Evolutionary conservation across 2,329 filamentous ascomycete genomes (phyloP).

Genomic region (Chaetomiaceae sp.): DNA sequence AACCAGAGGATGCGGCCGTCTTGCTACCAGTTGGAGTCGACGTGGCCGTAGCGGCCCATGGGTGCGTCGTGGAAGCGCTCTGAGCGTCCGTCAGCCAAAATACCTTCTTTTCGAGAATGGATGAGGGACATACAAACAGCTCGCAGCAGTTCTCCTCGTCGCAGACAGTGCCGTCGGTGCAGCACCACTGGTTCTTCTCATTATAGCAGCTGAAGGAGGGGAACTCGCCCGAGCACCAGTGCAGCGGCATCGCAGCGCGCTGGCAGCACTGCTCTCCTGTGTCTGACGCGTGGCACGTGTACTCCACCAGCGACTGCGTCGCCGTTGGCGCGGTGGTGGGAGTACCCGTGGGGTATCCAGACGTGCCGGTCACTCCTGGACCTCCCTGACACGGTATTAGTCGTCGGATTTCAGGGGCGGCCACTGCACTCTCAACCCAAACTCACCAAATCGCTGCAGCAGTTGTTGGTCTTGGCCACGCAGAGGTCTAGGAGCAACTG

Average conservation of each 20-base stretch:
- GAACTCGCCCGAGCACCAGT: slow-evolving; percentile 8
- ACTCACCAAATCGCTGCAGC: slow-evolving; percentile 3
- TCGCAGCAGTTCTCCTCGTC: slow-evolving; percentile 8
- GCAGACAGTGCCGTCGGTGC: slow-evolving; percentile 6
- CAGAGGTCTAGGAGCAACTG: not conserved
- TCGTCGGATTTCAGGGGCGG: too few relatives aligned
- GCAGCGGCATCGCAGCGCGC: not conserved
- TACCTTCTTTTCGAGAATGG: not conserved
- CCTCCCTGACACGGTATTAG: not conserved
- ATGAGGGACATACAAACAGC: not conserved
- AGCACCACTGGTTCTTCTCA: slow-evolving; percentile 9
- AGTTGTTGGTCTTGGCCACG: slow-evolving; percentile 3
- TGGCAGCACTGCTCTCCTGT: slow-evolving; percentile 4
- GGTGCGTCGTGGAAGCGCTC: not conserved
- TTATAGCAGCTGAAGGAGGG: slow-evolving; percentile 1
- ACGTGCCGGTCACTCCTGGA: not conserved
- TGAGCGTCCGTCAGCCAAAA: not conserved
- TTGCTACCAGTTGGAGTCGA: not conserved
- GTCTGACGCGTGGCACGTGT: not conserved
- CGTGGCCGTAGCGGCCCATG: not conserved
- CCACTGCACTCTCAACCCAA: too few relatives aligned
- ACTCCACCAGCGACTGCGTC: too few relatives aligned
- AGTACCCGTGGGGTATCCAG: not conserved
- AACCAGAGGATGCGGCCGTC: not conserved
- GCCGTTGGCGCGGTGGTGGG: not conserved